phyloP scores from a whole-genome alignment of 495 filamentous ascomycete genomes.

The Podospora anserina region DNA sequence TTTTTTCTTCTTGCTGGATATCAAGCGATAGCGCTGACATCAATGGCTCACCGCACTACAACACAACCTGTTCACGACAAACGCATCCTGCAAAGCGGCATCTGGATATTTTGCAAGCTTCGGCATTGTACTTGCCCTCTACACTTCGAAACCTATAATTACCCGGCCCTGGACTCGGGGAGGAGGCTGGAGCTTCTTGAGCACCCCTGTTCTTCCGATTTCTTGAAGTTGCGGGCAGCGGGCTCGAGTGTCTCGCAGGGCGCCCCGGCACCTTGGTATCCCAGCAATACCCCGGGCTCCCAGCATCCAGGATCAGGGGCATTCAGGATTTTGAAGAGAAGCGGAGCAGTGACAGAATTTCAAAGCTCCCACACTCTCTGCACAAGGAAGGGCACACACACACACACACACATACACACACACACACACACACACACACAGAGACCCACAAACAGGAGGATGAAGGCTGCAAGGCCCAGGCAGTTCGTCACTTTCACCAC shows the following conservation, averaged over 20 bases:
- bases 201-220: not conserved
- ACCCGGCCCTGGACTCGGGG: not conserved
- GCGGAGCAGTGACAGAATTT: slow-evolving; percentile 3
- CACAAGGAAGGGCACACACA: not conserved
- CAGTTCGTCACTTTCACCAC: slow-evolving; percentile 5
- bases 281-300: not conserved
- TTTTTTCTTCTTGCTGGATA: not conserved
- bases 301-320: not conserved
- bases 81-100: too few relatives aligned
- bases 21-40: not conserved
- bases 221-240: not conserved
- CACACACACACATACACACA: too few relatives aligned
- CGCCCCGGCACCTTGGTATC: not conserved
- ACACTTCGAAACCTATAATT: not conserved
- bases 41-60: not conserved
- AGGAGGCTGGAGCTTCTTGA: not conserved
- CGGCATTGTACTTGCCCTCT: not conserved
- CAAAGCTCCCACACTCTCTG: slow-evolving; percentile 2
- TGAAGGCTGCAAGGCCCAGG: slow-evolving; percentile 3
- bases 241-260: slow-evolving; percentile 21
- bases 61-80: not conserved
- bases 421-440: too few relatives aligned
- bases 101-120: too few relatives aligned
- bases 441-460: not conserved
- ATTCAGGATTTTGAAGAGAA: not conserved